Evolutionary conservation across 345 rosid genomes (phyloP).

Genomic region (Xanthoceras sorbifolium): DNA sequence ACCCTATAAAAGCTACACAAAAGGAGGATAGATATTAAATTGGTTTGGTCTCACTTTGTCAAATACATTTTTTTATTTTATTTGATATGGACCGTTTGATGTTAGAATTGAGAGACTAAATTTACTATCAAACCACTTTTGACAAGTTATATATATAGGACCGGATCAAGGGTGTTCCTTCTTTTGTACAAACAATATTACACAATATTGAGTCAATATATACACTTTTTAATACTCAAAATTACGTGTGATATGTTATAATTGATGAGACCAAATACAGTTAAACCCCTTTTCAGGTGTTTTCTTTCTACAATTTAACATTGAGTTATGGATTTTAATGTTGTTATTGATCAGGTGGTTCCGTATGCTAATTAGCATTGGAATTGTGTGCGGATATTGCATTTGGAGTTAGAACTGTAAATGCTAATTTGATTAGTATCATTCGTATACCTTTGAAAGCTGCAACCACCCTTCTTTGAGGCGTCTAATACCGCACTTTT

Average conservation of each 20-base stretch:
- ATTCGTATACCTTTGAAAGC: no score
- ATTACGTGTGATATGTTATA: neutral
- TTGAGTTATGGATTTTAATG: no score
- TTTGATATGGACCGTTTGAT: neutral
- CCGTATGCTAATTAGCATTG: neutral
- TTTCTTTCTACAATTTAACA: neutral
- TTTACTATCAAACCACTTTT: neutral
- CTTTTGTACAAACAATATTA: neutral
- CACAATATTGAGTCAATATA: neutral
- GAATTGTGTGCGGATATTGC: neutral
- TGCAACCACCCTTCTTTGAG: no score
- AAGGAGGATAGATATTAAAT: neutral
- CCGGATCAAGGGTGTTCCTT: neutral
- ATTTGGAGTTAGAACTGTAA: no score
- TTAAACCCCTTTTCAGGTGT: neutral
- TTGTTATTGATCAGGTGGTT: no score
- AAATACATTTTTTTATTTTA: neutral
- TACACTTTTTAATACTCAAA: neutral
- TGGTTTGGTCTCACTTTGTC: neutral
- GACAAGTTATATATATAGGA: neutral
- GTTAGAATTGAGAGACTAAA: neutral
- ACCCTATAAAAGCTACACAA: conserved; percentile 2
- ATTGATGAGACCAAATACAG: neutral
- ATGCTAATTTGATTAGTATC: no score
- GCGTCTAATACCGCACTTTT: neutral